phyloP scores from a whole-genome alignment of 2,329 filamentous ascomycete genomes.

The Aspergillus sp. region DNA sequence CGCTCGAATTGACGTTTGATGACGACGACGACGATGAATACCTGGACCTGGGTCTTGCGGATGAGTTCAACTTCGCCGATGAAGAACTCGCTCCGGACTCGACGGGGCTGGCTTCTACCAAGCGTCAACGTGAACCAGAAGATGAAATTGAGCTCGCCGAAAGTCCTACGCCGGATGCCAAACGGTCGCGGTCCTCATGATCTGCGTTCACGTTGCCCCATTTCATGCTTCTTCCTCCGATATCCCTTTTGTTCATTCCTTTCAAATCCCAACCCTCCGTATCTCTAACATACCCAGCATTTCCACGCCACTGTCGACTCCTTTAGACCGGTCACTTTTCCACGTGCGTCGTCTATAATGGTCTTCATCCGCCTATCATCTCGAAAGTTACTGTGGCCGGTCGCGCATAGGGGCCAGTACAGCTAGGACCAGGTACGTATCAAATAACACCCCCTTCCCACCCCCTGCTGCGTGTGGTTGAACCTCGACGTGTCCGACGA shows the following conservation, averaged over 20 bases:
- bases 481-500: conserved; percentile 6
- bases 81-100: conserved; percentile 22
- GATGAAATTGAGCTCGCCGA: conserved; percentile 32
- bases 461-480: conserved; percentile 1
- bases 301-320: not conserved
- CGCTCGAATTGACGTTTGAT: conserved; percentile 26
- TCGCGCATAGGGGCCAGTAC: not conserved
- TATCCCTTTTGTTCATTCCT: not conserved
- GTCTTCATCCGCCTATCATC: not conserved
- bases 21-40: conserved; percentile 35
- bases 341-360: not conserved
- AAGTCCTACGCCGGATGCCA: conserved; percentile 43
- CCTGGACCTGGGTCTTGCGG: conserved; percentile 33
- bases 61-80: conserved; percentile 21
- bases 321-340: not conserved
- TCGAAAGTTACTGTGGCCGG: not conserved
- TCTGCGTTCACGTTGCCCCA: conserved; percentile 3
- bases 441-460: not conserved
- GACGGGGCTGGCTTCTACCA: conserved; percentile 26
- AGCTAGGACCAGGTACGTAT: conserved; percentile 19
- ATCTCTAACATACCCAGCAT: not conserved
- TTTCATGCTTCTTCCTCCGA: conserved; percentile 4
- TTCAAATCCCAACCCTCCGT: not conserved
- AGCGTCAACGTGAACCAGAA: conserved; percentile 37
- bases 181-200: conserved; percentile 53